Base-by-base conservation (phyloP, 2,329 filamentous ascomycete species). In the Didymella exigua region DNA sequence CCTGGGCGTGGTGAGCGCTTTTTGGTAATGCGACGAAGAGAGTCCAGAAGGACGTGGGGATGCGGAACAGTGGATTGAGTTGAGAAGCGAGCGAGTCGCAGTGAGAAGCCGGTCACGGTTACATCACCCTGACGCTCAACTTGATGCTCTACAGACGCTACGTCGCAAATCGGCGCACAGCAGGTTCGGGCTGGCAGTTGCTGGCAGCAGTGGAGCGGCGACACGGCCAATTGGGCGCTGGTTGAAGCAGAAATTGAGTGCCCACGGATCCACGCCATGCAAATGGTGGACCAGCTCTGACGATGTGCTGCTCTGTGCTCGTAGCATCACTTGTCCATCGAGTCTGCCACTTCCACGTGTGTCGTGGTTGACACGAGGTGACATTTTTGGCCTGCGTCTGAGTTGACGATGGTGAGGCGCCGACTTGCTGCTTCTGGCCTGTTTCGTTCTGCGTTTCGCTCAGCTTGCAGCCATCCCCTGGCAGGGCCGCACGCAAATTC, bases 1-100 rank as follows among this genome's bases (percentile, higher is more conserved):
- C 65, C 19, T 45, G 60, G 53, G 66, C 69, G 68, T 67, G 56
- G 58, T 60, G 65, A 59, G 58, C 57, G 52, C 34, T 56, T 50
- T 50, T 31, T 46, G 49, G 53, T 54, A 54, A 63, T 63, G 64
- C 54, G 59, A 63, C 60, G 48, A 59, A 59, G 47, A 43, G 40
- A 65, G 62, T 57, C 60, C 61, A 63, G 60, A 54, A 49, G 64
- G 59, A 56, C 51, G 60, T 61, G 59, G 59, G 56, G 56, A 55
- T 58, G 58, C 60, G 49, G 56, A 49, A 60, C 55, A 54, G 53
- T 64, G 58, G 44, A 42, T 38, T 46, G 48, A 21, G 10, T 16
- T 9, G 43, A 46, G 18, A 41, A 58, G 60, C 54, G 44, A 60
- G 56, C 61, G 47, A 56, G 47, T 62, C 33, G 52, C 46, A 54